A percentile compares a stretch with the other conserved stretches of the same genome.
Conservation (phyloP, 2,329 filamentous ascomycete species). For the Balansia obtecta region DNA sequence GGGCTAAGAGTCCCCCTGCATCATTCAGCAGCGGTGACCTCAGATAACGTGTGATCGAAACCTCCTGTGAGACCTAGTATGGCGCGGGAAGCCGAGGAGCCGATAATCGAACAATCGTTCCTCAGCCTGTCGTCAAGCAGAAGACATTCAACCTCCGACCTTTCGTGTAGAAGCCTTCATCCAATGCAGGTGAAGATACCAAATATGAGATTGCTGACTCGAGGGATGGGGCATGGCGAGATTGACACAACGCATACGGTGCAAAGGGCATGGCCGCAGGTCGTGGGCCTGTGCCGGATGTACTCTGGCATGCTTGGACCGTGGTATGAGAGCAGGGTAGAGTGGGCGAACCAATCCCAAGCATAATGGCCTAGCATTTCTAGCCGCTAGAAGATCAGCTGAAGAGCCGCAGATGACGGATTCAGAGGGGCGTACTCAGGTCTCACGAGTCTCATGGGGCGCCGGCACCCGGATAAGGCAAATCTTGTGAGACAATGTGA, state of each 20-base stretch:
- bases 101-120: not conserved
- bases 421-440: not conserved
- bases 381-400: not conserved
- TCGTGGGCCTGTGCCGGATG: not conserved
- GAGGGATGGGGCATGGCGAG: not conserved
- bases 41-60: not conserved
- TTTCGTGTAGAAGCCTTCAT: not conserved
- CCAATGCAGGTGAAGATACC: not conserved
- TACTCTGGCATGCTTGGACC: not conserved
- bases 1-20: not conserved
- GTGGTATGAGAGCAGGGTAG: not conserved
- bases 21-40: not conserved
- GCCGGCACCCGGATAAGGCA: not conserved
- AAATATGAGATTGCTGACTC: not conserved
- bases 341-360: not conserved
- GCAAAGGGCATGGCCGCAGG: slow-evolving; percentile 2
- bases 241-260: not conserved
- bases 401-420: not conserved
- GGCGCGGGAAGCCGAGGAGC: not conserved
- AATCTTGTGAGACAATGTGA: not conserved
- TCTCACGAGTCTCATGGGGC: not conserved
- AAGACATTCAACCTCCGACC: not conserved
- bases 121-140: not conserved
- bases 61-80: not conserved
- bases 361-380: not conserved